These are phyloP conservation scores for Neurospora sublineolata DNA, from an alignment of 495 filamentous ascomycete genomes.

Conservation along the genomic window DNA sequence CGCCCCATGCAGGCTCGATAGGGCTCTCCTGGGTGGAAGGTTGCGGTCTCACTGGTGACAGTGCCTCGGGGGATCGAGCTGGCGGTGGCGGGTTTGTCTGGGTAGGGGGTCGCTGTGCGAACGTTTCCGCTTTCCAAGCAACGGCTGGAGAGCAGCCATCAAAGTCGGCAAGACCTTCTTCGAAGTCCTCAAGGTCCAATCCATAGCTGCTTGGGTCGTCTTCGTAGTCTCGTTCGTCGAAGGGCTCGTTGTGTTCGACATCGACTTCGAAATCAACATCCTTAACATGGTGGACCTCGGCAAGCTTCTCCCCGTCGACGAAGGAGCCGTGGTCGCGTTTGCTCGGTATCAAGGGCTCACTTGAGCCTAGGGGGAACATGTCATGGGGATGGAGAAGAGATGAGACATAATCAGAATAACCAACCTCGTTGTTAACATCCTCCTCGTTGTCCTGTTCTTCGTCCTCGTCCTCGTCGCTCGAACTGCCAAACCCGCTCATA, in stretches of 20 bases:
- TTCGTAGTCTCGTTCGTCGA: not conserved
- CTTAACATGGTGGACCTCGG: not conserved
- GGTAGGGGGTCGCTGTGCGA: not conserved
- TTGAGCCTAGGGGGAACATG: conserved; percentile 1
- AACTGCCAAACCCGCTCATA: conserved; percentile 90
- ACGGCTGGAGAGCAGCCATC: not conserved
- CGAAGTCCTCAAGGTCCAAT: not conserved
- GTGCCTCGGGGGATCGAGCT: not conserved
- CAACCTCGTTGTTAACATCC: conserved; percentile 43
- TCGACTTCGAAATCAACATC: conserved; percentile 4
- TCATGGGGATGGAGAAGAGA: not conserved
- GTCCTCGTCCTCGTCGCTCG: conserved; percentile 93
- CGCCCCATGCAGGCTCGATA: not conserved
- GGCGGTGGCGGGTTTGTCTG: not conserved
- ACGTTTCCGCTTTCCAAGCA: not conserved
- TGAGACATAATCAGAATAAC: conserved; percentile 16
- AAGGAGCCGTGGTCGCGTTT: not conserved
- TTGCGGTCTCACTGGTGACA: not conserved
- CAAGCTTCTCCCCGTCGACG: not conserved
- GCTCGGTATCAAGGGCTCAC: conserved; percentile 3
- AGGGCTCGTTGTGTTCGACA: conserved; percentile 1
- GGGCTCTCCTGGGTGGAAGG: not conserved
- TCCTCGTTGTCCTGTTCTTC: conserved; percentile 82
- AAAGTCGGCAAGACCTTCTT: not conserved
- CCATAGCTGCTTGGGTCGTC: not conserved